Base-by-base conservation (phyloP, 805 yeast species). In the Candida maltosa region DNA sequence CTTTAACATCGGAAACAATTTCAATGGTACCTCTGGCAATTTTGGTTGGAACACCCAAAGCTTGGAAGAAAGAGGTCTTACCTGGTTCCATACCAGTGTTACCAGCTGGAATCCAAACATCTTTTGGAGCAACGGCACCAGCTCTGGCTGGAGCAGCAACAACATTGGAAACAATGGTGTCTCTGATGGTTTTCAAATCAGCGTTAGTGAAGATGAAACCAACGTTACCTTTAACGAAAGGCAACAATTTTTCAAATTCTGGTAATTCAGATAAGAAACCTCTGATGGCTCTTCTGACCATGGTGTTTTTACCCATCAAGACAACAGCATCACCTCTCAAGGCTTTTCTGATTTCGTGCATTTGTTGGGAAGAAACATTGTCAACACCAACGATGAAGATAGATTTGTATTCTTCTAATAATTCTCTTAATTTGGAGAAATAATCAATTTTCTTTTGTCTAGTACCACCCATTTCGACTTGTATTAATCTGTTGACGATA, bases 61-160 rank as follows among this genome's bases (percentile, higher is more conserved):
- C 98, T 83, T 93, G 99, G 97, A 93, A 93, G 95, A 93, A 93
- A 69, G 98, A 93, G 65, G 99, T 93, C 87, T 93, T 93, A 84
- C 97, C 97, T 75, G 99, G 99, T 79, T 93, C 98, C 95, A 93
- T 89, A 85, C 97, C 97, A 59, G 99, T 93, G 96, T 93, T 93
- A 74, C 95, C 94, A 60, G 97, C 97, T 69, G 95, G 95, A 56
- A 93, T 84, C 83, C 81, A 87, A 63, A 93, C 97, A 66, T 91
- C 97, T 70, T 70, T 83, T 71, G 97, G 97, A 62, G 99, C 97
- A 66, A 87, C 67, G 65, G 97, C 97, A 87, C 98, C 98, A 51
- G 98, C 94, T 78, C 89, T 89, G 64, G 99, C 99, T 74, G 99
- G 99, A 63, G 99, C 99, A 67, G 96, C 96, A 69, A 93, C 97